Conservation (phyloP, 2,329 filamentous ascomycete genomes). For the Zopfia rhizophila region DNA sequence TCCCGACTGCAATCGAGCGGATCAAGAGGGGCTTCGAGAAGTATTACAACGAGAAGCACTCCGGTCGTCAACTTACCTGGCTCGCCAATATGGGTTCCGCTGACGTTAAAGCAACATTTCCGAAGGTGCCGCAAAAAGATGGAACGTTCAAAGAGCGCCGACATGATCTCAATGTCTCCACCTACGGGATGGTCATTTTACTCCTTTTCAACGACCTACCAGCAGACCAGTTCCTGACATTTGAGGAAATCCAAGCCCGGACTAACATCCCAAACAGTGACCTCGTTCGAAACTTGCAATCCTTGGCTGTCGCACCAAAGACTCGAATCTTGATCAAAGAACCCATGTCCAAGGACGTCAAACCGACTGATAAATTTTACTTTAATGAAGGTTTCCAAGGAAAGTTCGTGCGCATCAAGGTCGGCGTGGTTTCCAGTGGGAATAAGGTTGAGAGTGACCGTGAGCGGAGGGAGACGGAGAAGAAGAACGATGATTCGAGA, state of each 20-base stretch:
- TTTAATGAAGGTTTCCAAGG: constrained; percentile 86
- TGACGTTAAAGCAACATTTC: constrained; percentile 84
- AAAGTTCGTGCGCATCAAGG: constrained; percentile 87
- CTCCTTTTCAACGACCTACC: constrained; percentile 86
- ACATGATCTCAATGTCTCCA: constrained; percentile 92
- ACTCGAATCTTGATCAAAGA: constrained; percentile 83
- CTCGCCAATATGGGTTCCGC: constrained; percentile 79
- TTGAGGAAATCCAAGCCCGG: constrained; percentile 82
- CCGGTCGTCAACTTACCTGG: constrained; percentile 90
- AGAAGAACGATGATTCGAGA: constrained; percentile 78
- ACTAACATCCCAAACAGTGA: constrained; percentile 83
- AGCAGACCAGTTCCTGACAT: constrained; percentile 62
- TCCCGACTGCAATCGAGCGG: constrained; percentile 76
- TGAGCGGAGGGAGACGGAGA: constrained; percentile 75
- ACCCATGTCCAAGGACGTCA: constrained; percentile 80
- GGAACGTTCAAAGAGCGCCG: constrained; percentile 73
- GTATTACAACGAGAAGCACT: constrained; percentile 88
- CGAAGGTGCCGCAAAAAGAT: constrained; percentile 75
- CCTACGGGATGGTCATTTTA: constrained; percentile 90
- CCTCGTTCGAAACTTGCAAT: constrained; percentile 80
- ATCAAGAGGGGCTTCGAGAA: constrained; percentile 87
- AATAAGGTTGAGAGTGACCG: constrained; percentile 84
- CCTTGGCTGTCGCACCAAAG: constrained; percentile 84
- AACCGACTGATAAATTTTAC: constrained; percentile 78
- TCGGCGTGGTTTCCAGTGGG: constrained; percentile 80